Evolutionary conservation across 116 monocot genomes (phyloP).

Genomic region (Cymodocea nodosa): DNA sequence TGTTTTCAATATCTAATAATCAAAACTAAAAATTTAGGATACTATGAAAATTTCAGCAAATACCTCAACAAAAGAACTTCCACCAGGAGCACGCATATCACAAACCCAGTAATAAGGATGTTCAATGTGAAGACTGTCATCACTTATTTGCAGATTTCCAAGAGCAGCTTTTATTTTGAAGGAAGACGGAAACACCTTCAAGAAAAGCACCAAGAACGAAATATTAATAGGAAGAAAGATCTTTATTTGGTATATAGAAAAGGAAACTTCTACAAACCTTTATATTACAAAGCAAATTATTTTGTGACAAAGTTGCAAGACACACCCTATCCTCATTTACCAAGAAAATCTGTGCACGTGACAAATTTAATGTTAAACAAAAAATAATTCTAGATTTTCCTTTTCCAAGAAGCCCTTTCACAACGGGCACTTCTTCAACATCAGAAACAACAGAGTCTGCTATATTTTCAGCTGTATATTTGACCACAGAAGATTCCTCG

Average conservation of each 20-base stretch:
- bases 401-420: constrained; percentile 66
- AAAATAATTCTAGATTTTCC: constrained; percentile 82
- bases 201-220: constrained; percentile 9
- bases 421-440: constrained; percentile 27
- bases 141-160: constrained; percentile 98
- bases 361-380: constrained; percentile 67
- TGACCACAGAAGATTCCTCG: constrained; percentile 10
- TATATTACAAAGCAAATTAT: constrained; percentile 78
- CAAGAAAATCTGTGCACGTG: constrained; percentile 71
- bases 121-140: constrained; percentile 66
- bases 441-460: constrained; percentile 12
- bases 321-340: constrained; percentile 67
- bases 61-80: constrained; percentile 98
- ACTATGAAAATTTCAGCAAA: too few relatives aligned
- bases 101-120: constrained; percentile 93
- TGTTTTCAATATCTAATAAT: too few relatives aligned
- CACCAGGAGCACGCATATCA: constrained; percentile 95
- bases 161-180: constrained; percentile 94
- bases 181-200: constrained; percentile 87
- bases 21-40: too few relatives aligned
- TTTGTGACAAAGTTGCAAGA: constrained; percentile 78
- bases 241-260: background rate
- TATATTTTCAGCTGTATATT: constrained; percentile 6
- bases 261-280: constrained; percentile 42
- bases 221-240: background rate